A percentile compares a stretch with the other conserved stretches of the same genome.
phyloP scores from a whole-genome alignment of 2,329 filamentous ascomycete genomes.

The Epichloe uncinata region DNA sequence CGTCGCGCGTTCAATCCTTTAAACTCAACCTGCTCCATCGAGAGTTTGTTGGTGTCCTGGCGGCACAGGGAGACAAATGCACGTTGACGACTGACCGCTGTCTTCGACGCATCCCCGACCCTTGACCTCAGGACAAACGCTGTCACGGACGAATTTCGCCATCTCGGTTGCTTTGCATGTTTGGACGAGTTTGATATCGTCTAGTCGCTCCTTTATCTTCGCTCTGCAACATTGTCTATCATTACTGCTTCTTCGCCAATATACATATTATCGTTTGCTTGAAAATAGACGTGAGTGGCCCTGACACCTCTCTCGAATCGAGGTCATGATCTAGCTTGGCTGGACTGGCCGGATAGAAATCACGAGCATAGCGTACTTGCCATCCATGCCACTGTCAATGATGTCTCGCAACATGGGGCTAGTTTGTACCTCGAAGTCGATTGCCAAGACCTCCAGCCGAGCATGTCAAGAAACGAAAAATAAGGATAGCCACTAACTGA shows the following conservation, averaged over 20 bases:
- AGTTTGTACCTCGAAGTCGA: neutral
- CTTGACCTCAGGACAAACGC: conserved; percentile 7
- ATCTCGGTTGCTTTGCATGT: conserved; percentile 14
- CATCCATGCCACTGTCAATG: neutral
- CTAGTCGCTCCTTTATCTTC: conserved; percentile 31
- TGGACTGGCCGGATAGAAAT: neutral
- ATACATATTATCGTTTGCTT: conserved; percentile 6
- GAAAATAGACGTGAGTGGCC: conserved; percentile 10
- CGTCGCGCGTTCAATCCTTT: conserved; percentile 9
- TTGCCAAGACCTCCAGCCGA: neutral
- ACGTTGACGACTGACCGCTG: conserved; percentile 16
- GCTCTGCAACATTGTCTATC: neutral
- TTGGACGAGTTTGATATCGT: conserved; percentile 21
- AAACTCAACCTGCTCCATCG: conserved; percentile 1
- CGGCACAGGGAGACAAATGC: conserved; percentile 20
- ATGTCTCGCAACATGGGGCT: neutral
- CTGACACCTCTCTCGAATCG: neutral
- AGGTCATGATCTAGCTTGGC: neutral
- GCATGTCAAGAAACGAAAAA: neutral
- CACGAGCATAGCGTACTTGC: neutral
- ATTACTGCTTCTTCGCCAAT: conserved; percentile 2
- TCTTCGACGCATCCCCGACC: conserved; percentile 10
- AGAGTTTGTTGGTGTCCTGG: conserved; percentile 13
- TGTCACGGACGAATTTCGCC: conserved; percentile 15
- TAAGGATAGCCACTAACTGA: conserved; percentile 6